phyloP scores from a whole-genome alignment of 78 protist species.

The Protostelium mycophagum region DNA sequence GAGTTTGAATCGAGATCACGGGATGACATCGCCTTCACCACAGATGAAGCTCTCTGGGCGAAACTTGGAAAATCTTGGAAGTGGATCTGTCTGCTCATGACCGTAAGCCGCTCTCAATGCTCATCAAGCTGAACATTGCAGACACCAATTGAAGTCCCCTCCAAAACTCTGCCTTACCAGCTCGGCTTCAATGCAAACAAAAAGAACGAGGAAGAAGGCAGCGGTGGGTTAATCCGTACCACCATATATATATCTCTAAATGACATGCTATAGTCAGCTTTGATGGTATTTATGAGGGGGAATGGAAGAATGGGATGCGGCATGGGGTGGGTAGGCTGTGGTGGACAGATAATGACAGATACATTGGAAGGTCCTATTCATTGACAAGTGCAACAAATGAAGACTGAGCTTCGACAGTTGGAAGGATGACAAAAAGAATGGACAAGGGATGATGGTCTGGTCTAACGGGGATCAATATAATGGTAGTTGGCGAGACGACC shows the following conservation, averaged over 20 bases:
- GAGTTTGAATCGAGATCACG: background rate
- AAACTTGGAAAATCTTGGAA: background rate
- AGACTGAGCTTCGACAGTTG: background rate
- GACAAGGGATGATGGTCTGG: background rate
- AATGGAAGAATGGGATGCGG: background rate
- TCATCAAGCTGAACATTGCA: background rate
- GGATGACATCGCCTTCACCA: background rate
- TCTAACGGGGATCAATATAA: background rate
- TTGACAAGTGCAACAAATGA: background rate
- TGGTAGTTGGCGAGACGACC: background rate
- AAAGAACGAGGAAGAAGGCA: background rate
- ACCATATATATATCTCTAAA: too few species aligned
- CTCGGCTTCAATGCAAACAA: background rate
- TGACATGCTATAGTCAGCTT: background rate
- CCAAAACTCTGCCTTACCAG: background rate
- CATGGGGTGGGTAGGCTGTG: background rate
- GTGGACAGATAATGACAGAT: background rate
- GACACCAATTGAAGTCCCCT: background rate
- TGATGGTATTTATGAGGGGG: background rate
- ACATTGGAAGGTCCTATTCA: background rate
- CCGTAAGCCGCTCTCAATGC: background rate
- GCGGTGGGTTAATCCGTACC: too few species aligned
- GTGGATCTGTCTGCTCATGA: background rate
- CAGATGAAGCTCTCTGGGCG: background rate
- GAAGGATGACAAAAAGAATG: background rate